These are phyloP conservation scores for Podila minutissima DNA, from an alignment of 192 early-diverging fungal species.

Conservation along the genomic window DNA sequence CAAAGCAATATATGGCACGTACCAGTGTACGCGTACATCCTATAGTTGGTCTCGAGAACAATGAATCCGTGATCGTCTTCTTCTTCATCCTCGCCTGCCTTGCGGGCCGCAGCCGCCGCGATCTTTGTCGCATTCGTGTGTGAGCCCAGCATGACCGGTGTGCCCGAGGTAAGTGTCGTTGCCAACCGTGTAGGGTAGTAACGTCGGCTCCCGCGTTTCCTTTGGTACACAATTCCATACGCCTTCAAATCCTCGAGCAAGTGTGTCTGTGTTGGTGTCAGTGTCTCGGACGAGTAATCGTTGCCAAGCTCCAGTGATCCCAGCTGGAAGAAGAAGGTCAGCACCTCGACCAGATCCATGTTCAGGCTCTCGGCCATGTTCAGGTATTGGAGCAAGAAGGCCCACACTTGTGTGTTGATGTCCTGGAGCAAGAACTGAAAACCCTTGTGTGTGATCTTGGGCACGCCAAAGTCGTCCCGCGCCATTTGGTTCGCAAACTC, in stretches of 20 bases:
- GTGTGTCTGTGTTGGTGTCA: conserved; percentile 84
- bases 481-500: conserved; percentile 39
- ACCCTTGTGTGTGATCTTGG: conserved; percentile 93
- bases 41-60: conserved; percentile 95
- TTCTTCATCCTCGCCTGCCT: conserved; percentile 39
- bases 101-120: conserved; percentile 22
- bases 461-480: conserved; percentile 42
- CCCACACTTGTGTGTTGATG: conserved; percentile 95
- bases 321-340: conserved; percentile 95
- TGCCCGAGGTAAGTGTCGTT: conserved; percentile 89
- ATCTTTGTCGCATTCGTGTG: conserved; percentile 38
- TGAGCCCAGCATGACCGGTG: conserved; percentile 57
- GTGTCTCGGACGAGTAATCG: conserved; percentile 86
- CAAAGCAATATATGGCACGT: background rate
- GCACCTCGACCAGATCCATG: conserved; percentile 94
- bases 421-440: conserved; percentile 98
- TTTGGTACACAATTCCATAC: conserved; percentile 90
- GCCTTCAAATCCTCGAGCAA: conserved; percentile 90
- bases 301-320: conserved; percentile 90
- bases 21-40: conserved; percentile 95
- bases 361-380: conserved; percentile 77
- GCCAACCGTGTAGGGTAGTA: conserved; percentile 95
- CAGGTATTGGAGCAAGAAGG: conserved; percentile 93
- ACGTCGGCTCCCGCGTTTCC: conserved; percentile 68
- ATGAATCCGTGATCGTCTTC: conserved; percentile 81